A percentile compares a stretch with the other conserved stretches of the same genome.
These are phyloP conservation scores for Chamaenerion angustifolium DNA, from an alignment of 345 rosid species.

Conservation along the genomic window DNA sequence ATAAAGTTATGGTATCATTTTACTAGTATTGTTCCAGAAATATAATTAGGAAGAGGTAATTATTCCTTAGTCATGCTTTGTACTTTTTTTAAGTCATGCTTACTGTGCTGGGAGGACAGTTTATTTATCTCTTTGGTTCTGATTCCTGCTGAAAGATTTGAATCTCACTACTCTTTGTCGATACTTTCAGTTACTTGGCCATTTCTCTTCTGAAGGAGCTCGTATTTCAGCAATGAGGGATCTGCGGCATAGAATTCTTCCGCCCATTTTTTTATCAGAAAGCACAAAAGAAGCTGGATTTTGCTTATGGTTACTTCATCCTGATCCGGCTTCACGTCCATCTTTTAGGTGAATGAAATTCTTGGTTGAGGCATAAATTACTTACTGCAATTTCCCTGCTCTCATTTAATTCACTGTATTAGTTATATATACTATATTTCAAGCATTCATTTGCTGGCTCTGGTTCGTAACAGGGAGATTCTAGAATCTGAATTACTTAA, in stretches of 20 bases:
- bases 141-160: slow-evolving; percentile 1
- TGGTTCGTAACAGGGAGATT: slow-evolving; percentile 48
- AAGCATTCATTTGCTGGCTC: neutral
- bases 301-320: slow-evolving; percentile 83
- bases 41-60: too few relatives aligned
- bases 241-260: slow-evolving; percentile 49
- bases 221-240: slow-evolving; percentile 39
- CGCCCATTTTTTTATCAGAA: slow-evolving; percentile 49
- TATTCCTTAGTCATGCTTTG: too few relatives aligned
- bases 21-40: too few relatives aligned
- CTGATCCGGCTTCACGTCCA: slow-evolving; percentile 60
- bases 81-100: too few relatives aligned
- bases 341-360: slow-evolving; percentile 28
- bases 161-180: slow-evolving; percentile 9
- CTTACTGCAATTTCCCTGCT: neutral
- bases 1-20: too few relatives aligned
- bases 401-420: neutral
- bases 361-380: neutral
- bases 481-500: slow-evolving; percentile 51
- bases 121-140: neutral
- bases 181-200: slow-evolving; percentile 47
- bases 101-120: too few relatives aligned
- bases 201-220: slow-evolving; percentile 35
- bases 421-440: neutral
- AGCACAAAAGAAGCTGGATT: slow-evolving; percentile 57